Evolutionary conservation across 2,329 filamentous ascomycete genomes (phyloP).

Genomic region (Cercospora zeae-maydis): DNA sequence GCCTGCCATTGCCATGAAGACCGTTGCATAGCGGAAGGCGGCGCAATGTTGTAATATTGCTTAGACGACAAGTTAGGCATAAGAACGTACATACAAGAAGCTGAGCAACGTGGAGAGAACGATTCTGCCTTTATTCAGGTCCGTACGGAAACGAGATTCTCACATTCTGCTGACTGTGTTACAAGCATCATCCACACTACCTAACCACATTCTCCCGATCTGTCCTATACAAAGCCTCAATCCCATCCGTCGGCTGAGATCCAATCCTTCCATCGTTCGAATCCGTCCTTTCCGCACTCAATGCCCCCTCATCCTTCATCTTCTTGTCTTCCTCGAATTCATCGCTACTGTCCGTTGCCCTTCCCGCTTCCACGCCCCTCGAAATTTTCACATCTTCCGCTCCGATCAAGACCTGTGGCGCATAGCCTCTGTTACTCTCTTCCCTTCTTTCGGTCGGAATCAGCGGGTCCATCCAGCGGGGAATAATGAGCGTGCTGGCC

Average conservation of each 20-base stretch:
- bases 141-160: background rate
- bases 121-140: background rate
- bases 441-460: conserved; percentile 47
- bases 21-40: background rate
- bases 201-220: background rate
- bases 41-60: background rate
- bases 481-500: conserved; percentile 49
- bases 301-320: background rate
- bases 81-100: background rate
- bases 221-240: background rate
- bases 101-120: background rate
- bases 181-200: background rate
- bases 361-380: background rate
- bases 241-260: background rate
- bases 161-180: background rate
- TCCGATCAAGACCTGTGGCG: conserved; percentile 9
- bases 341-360: background rate
- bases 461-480: conserved; percentile 53
- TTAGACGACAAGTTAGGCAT: background rate
- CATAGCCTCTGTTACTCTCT: conserved; percentile 40
- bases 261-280: conserved; percentile 1
- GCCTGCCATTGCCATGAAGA: background rate
- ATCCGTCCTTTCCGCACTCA: background rate
- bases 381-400: background rate
- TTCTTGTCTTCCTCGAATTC: background rate